Base-by-base conservation (phyloP, 768 basidiomycete genomes). In the Rickenella mellea region DNA sequence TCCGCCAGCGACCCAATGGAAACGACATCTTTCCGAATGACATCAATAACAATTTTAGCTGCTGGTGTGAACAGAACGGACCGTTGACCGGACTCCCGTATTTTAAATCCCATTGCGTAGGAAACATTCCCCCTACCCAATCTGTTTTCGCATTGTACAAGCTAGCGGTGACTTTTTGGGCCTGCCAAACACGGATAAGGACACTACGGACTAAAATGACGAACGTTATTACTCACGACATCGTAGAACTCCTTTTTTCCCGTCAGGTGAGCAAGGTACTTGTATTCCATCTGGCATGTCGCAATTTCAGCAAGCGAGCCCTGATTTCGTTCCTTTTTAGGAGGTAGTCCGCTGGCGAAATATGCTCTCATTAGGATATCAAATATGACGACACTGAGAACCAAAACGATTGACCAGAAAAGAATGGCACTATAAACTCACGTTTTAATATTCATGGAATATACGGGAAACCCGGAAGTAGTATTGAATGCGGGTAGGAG, bases 61-160 rank as follows among this genome's bases (percentile, higher is more conserved):
- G 19, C 3, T 4, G 24, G 11, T 10, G 33, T 15, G 9, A 20
- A 10, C 5, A n/a, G 12, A 28, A 68, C 70, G 27, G 44, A 83
- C 81, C 47, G 43, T 70, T 65, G 43, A 48, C 46, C 1, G 77
- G 73, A 35, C 58, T 50, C 5, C 70, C 79, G 1, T 60, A 55
- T 11, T 55, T 61, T 3, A 80, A 48, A 48, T 76, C 66, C 80
- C 80, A 86, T 24, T 51, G 32, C 1, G 69, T 64, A 5, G 81
- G 78, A 45, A 82, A 66, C 80, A 86, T 81, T 5, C 82, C 83
- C 9, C 71, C 71, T 0, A 71, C 67, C 2, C 47, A 36, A 27
- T 48, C 55, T 17, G 76, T 55, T 52, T 82, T 64, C 2, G 74
- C 66, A 6, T 58, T 50, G 19, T 63, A 58, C n/a, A 86, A 60